A percentile compares a stretch with the other conserved stretches of the same genome.
Evolutionary conservation across 805 yeast genomes (phyloP).

Genomic region (Phaffomyces opuntiae): DNA sequence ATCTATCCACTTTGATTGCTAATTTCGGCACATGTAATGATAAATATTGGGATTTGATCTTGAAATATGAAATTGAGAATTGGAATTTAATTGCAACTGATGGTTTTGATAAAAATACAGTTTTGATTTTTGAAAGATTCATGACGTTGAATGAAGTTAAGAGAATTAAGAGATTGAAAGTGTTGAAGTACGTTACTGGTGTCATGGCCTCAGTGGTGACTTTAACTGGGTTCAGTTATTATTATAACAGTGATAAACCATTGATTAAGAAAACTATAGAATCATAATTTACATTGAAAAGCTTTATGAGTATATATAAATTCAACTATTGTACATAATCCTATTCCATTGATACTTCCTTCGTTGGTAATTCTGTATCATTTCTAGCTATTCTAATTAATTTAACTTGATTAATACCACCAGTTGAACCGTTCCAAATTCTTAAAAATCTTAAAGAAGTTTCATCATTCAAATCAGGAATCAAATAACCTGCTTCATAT

Average conservation of each 20-base stretch:
- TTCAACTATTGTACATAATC: background rate
- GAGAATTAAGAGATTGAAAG: conserved; percentile 1
- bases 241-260: background rate
- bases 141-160: conserved; percentile 11
- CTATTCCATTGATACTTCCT: conserved; percentile 12
- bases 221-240: background rate
- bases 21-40: conserved; percentile 32
- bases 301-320: background rate
- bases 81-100: conserved; percentile 49
- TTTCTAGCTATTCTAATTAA: conserved; percentile 20
- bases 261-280: conserved; percentile 2
- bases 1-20: conserved; percentile 34
- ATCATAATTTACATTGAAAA: too few relatives aligned
- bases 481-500: conserved; percentile 58
- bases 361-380: conserved; percentile 8
- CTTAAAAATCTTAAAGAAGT: conserved; percentile 53
- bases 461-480: conserved; percentile 65
- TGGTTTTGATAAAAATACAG: conserved; percentile 22
- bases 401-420: conserved; percentile 63
- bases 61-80: conserved; percentile 32
- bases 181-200: conserved; percentile 2
- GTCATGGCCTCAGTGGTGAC: background rate
- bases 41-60: conserved; percentile 29
- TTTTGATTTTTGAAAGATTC: conserved; percentile 35
- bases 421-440: conserved; percentile 77